A percentile compares a stretch with the other conserved stretches of the same genome.
Evolutionary conservation across 1,284 basidiomycete species (phyloP).

Genomic region (Ustilago curta): DNA sequence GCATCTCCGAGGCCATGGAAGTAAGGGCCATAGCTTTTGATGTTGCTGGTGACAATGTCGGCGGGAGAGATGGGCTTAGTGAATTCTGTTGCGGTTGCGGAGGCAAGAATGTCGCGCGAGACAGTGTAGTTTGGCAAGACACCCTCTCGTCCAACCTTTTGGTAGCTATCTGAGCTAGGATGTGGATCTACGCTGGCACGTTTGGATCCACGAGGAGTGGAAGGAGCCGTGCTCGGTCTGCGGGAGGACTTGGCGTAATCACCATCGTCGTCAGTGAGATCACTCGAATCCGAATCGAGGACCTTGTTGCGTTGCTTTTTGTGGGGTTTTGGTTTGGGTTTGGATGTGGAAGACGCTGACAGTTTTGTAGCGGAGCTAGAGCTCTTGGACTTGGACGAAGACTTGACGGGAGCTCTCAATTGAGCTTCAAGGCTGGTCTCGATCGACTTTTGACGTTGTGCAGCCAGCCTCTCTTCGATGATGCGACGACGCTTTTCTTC

Average conservation of each 20-base stretch:
- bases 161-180: conserved; percentile 40
- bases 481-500: conserved; percentile 53
- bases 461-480: conserved; percentile 47
- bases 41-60: conserved; percentile 42
- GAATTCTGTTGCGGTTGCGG: not conserved
- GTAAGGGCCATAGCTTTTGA: conserved; percentile 55
- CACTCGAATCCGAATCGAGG: conserved; percentile 21
- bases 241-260: conserved; percentile 10
- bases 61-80: conserved; percentile 28
- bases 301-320: conserved; percentile 27
- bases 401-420: conserved; percentile 26
- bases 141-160: conserved; percentile 45
- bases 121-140: conserved; percentile 47
- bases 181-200: conserved; percentile 45
- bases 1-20: conserved; percentile 49
- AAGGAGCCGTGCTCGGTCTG: conserved; percentile 21
- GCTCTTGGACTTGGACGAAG: conserved; percentile 16
- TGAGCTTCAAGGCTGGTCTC: conserved; percentile 40
- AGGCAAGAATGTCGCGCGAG: conserved; percentile 41
- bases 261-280: conserved; percentile 17
- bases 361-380: conserved; percentile 7
- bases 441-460: conserved; percentile 46
- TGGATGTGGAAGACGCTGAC: conserved; percentile 5
- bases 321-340: conserved; percentile 29
- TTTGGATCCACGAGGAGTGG: conserved; percentile 40